Conservation (phyloP, 306 rosid genomes). For the Quercus variabilis region DNA sequence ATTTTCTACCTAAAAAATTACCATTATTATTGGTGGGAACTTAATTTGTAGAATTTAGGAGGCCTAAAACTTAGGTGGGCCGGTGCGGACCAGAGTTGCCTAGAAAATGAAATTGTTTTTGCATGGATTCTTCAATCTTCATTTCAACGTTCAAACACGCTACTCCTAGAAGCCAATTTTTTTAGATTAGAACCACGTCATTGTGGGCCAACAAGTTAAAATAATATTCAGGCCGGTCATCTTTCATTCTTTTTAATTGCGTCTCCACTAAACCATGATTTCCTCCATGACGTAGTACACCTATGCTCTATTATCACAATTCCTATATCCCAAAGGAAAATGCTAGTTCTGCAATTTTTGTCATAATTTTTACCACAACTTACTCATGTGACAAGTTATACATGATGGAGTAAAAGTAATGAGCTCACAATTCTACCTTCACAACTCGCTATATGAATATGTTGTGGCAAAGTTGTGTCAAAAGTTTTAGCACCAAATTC, state of each 20-base stretch:
- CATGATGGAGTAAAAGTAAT: rapidly evolving
- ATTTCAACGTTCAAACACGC: neutral
- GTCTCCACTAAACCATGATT: neutral
- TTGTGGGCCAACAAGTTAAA: neutral
- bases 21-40: neutral
- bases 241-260: neutral
- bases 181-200: neutral
- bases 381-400: too few relatives aligned
- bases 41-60: neutral
- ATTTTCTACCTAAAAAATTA: neutral
- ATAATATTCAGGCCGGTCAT: neutral
- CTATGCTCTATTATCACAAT: too few relatives aligned
- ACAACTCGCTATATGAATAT: too few relatives aligned
- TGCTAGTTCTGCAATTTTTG: rapidly evolving
- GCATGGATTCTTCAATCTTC: neutral
- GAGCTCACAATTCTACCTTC: rapidly evolving
- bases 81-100: neutral
- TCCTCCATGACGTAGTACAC: neutral
- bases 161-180: neutral
- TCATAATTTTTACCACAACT: too few relatives aligned
- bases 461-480: too few relatives aligned
- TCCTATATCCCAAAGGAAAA: too few relatives aligned
- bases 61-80: neutral
- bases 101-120: neutral
- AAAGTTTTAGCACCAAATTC: too few relatives aligned